These are phyloP conservation scores for Fusarium compactum DNA, from an alignment of 2,329 filamentous ascomycete species.

Conservation along the genomic window DNA sequence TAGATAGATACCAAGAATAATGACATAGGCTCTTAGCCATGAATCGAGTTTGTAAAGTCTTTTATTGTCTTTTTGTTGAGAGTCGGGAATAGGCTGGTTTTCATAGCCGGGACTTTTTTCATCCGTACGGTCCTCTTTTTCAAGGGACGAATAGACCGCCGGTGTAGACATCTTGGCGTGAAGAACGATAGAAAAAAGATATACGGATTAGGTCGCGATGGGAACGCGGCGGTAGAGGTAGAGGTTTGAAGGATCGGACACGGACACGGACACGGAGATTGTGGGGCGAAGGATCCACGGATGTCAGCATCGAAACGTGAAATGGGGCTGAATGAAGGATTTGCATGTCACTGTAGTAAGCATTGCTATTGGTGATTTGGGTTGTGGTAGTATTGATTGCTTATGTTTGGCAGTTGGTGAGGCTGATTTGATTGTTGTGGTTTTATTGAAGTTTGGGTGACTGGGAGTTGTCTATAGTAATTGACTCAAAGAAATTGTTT, in stretches of 20 bases:
- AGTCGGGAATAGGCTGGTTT: not conserved
- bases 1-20: constrained; percentile 25
- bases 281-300: constrained; percentile 4
- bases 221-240: not conserved
- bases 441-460: not conserved
- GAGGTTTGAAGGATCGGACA: constrained; percentile 15
- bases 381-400: not conserved
- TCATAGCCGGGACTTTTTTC: not conserved
- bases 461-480: not conserved
- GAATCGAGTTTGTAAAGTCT: constrained; percentile 33
- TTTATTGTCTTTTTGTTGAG: not conserved
- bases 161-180: constrained; percentile 18
- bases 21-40: constrained; percentile 34
- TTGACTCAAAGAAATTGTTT: too few relatives aligned
- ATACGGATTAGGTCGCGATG: not conserved
- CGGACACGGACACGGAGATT: constrained; percentile 37
- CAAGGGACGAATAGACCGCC: constrained; percentile 30
- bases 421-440: not conserved
- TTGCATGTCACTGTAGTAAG: not conserved
- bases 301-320: constrained; percentile 19
- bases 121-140: constrained; percentile 34
- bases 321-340: constrained; percentile 4
- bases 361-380: not conserved
- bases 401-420: not conserved
- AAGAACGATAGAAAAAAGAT: not conserved